These are phyloP conservation scores for Scleromitrula shiraiana DNA, from an alignment of 2,329 filamentous ascomycete genomes.

Conservation along the genomic window DNA sequence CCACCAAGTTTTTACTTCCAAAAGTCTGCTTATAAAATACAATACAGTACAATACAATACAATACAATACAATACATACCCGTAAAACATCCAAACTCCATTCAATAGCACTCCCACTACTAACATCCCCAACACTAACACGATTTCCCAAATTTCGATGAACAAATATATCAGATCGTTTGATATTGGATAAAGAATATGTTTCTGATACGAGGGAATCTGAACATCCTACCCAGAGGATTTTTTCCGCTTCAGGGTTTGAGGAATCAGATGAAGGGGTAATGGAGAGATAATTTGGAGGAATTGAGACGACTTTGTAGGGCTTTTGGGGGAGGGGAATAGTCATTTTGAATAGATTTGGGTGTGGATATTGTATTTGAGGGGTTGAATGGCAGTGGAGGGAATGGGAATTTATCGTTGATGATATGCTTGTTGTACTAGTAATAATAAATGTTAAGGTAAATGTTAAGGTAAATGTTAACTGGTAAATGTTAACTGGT, in stretches of 20 bases:
- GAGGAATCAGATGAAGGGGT: neutral
- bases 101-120: constrained; percentile 52
- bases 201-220: constrained; percentile 61
- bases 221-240: constrained; percentile 62
- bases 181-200: constrained; percentile 46
- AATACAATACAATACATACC: constrained; percentile 31
- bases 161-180: constrained; percentile 60
- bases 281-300: neutral
- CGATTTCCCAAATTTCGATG: constrained; percentile 66
- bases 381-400: neutral
- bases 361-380: no score
- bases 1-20: no score
- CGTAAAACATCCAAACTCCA: constrained; percentile 55
- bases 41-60: no score
- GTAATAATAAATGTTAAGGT: neutral
- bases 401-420: neutral
- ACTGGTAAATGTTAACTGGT: no score
- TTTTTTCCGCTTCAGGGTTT: constrained; percentile 32
- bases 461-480: neutral
- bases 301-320: neutral
- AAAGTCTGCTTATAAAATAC: no score
- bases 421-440: neutral
- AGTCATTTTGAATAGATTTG: neutral
- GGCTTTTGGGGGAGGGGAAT: constrained; percentile 2
- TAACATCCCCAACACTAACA: constrained; percentile 51